phyloP scores from a whole-genome alignment of 176 grass and related monocot genomes.

The Canna indica region DNA sequence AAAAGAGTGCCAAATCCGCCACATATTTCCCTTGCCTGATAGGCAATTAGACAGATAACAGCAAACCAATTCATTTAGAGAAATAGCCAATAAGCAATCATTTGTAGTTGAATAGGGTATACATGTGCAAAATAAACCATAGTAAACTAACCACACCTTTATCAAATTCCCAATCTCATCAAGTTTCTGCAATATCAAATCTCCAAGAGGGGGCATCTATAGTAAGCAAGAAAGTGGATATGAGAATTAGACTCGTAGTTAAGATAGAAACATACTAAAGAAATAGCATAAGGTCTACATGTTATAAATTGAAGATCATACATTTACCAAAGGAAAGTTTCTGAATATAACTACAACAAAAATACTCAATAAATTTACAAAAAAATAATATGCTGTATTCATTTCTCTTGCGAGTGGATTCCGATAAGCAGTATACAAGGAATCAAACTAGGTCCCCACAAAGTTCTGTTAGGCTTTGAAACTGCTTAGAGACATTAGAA shows the following conservation, averaged over 20 bases:
- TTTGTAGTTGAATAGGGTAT: not conserved
- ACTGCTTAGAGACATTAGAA: no score
- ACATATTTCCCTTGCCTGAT: no score
- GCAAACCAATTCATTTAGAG: not conserved
- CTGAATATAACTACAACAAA: not conserved
- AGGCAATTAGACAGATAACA: no score
- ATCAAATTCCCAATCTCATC: slow-evolving; percentile 45
- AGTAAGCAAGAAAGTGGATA: slow-evolving; percentile 8
- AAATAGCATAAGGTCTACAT: not conserved
- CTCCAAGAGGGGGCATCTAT: slow-evolving; percentile 28
- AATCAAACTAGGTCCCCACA: not conserved
- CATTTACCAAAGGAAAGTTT: not conserved
- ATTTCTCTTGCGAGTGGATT: not conserved
- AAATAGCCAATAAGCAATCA: not conserved
- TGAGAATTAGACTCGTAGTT: not conserved
- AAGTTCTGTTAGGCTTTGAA: no score
- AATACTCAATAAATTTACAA: not conserved
- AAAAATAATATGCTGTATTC: not conserved
- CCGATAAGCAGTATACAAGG: not conserved
- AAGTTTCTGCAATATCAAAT: slow-evolving; percentile 55
- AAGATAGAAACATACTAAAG: not conserved
- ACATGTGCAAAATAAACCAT: not conserved
- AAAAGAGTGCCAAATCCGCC: no score
- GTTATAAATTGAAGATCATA: not conserved
- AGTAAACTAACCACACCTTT: slow-evolving; percentile 30